A percentile compares a stretch with the other conserved stretches of the same genome.
These are phyloP conservation scores for Trichophyton rubrum DNA, from an alignment of 2,329 filamentous ascomycete species.

Conservation along the genomic window DNA sequence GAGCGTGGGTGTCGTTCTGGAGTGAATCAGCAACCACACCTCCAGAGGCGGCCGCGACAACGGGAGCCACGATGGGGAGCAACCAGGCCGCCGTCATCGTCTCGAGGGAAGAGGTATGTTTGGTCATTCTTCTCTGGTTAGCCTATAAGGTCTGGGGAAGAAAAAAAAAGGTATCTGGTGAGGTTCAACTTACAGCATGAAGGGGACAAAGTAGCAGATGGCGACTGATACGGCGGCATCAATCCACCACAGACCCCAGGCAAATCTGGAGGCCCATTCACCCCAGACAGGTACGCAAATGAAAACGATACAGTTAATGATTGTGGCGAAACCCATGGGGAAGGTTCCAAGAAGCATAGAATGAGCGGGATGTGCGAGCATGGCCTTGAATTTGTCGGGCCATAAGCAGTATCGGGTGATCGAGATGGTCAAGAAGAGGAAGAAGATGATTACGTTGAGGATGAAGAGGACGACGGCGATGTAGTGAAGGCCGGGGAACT, in stretches of 20 bases:
- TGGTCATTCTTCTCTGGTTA: constrained; percentile 8
- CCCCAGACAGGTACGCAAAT: constrained; percentile 47
- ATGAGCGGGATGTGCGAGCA: constrained; percentile 52
- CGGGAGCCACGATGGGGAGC: constrained; percentile 53
- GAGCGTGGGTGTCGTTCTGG: constrained; percentile 41
- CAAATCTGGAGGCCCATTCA: constrained; percentile 35
- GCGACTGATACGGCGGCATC: constrained; percentile 35
- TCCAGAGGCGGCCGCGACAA: constrained; percentile 54
- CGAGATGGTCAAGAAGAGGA: constrained; percentile 42
- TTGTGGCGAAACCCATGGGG: constrained; percentile 53
- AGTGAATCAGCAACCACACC: constrained; percentile 51
- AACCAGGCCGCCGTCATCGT: constrained; percentile 54
- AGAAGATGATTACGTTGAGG: constrained; percentile 49
- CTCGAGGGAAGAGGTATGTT: constrained; percentile 28
- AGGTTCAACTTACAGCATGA: constrained; percentile 39
- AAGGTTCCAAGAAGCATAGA: constrained; percentile 53
- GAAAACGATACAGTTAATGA: constrained; percentile 50
- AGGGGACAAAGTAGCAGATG: constrained; percentile 37
- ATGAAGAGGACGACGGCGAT: constrained; percentile 49
- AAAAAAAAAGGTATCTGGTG: not conserved
- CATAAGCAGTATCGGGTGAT: constrained; percentile 48
- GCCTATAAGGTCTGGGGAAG: not conserved
- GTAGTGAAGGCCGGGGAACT: constrained; percentile 45
- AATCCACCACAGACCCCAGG: constrained; percentile 41
- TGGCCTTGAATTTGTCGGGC: constrained; percentile 49